Evolutionary conservation across 495 filamentous ascomycete genomes (phyloP), one percentile per base, ranked within the genome.

Genomic region (Penicillium ucsense): DNA sequence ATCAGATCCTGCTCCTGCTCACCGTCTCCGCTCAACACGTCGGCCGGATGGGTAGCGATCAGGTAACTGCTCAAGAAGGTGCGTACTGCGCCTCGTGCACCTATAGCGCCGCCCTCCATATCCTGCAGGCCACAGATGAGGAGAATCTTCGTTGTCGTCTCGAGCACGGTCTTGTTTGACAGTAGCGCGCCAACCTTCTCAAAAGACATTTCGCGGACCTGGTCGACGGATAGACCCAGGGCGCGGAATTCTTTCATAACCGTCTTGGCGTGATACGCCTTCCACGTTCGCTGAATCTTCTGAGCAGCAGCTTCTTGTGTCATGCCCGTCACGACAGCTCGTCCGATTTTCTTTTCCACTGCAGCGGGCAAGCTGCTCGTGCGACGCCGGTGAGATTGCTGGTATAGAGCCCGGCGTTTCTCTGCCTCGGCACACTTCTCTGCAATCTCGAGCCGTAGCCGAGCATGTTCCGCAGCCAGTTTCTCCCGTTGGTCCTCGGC

Each of bases 11-110:
- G 84, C 67, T 95, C 90, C 67, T 86, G 84, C 54, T 81, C 81
- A 9, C 85, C 85, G 52, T 89, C 82, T 47, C 88, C 88, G 65
- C 84, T 92, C 41, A 98, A 67, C 40, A 96, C 89, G 54, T 94
- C 83, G n/a, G 81, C 74, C 1, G 94, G 89, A 67, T 98, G 92
- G 1, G 89, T 91, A 8, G 94, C 77, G 45, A 98, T 94, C 12
- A 98, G 72, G 67, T 87, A 97, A 36, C 88, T 88, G 62, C 88
- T 94, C 38, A 98, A 70, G 58, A 98, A 97, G 4, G 84, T 95
- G 56, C 90, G 79, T 28, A 90, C 84, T 6, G 85, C 83, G 37
- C 88, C 83, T 67, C 86, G 84, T 52, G 85, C 83, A 41, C 83
- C 79, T 40, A 87, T 71, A 0, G 82, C 80, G 2, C 81, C 84